Base-by-base conservation (phyloP, 1,284 basidiomycete species). In the Athelia sp. region DNA sequence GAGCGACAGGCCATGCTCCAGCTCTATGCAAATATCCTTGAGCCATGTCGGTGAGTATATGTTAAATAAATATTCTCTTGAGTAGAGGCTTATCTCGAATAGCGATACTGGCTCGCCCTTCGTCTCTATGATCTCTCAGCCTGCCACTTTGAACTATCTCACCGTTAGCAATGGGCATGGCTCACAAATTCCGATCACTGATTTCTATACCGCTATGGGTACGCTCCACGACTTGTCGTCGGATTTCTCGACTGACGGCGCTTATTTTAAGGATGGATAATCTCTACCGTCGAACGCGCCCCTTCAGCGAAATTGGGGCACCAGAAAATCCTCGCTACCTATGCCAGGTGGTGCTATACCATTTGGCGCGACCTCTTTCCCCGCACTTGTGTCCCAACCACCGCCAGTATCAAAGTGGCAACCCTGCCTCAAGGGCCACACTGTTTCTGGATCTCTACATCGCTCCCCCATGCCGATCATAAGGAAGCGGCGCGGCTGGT, bases 141-240 rank as follows among this genome's bases (percentile, higher is more conserved):
- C 36, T 40, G 19, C 8, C 19, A n/a, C 36, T n/a, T n/a, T 40
- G 36, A n/a, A 17, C 6, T 40, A 40, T n/a, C 36, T 40, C n/a
- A 40, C 36, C 6, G 36, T 40, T n/a, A 21, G 36, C n/a, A n/a
- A 40, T n/a, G 36, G 36, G 9, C 36, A 21, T n/a, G 36, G 36
- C 6, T 40, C 36, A 6, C 19, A 21, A 9, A 40, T 40, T n/a
- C 36, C 36, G n/a, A 40, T 40, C 36, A 40, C 36, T 8, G 36
- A 40, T 9, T 40, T 40, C 36, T 40, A 40, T n/a, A 40, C 36
- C 6, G 36, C 36, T n/a, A 40, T 40, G 36, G 36, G 36, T 40
- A n/a, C 6, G 36, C 15, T 6, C 36, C 36, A 6, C 4, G 19
- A 6, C 15, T n/a, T n/a, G 15, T 40, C 19, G 6, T 8, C 19